Base-by-base conservation (phyloP, 257 asterid species). In the Leonotis leonurus region DNA sequence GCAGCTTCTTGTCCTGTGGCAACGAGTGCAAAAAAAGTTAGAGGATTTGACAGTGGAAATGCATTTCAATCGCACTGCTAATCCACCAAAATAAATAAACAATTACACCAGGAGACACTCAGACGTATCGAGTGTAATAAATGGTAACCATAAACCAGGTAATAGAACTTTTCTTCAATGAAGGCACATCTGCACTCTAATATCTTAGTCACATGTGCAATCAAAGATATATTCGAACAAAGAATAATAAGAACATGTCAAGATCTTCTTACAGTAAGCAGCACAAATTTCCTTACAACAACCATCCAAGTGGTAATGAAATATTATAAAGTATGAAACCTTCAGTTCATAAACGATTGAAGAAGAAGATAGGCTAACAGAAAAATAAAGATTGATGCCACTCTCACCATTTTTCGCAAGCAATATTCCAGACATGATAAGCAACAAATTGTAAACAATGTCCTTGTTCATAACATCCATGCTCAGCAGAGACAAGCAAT, bases 351-450 rank as follows among this genome's bases (percentile, higher is more conserved):
- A 49, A 39, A 52, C 27, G 48, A 50, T 46, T 36, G 60, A 59
- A 59, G 63, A 4, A 68, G 51, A 41, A n/a, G 39, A 59, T 27
- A 22, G 43, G 60, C 37, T 45, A 56, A 18, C 9, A 49, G 22
- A 43, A 24, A 68, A 21, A 59, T 21, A 61, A 53, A 51, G 45
- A 39, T 36, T 1, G 14, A 67, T 57, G 18, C 46, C 26, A 10
- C 29, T 25, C 89, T 80, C 70, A 92, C 98, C 98, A 62, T 71
- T 89, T 76, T 80, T 80, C 55, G 87, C 88, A 36, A 73, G 58
- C 83, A 93, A 71, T 73, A 89, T 76, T 70, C 91, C 96, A 36
- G 97, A 89, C 39, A 89, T 56, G 74, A 87, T 80, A 51, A 93
- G 82, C 48, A 93, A 71, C 68, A 85, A 58, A 55, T 64, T 83